A percentile compares a stretch with the other conserved stretches of the same genome.
Evolutionary conservation across 305 asterid genomes (phyloP).

Genomic region (Coffea humblotiana): DNA sequence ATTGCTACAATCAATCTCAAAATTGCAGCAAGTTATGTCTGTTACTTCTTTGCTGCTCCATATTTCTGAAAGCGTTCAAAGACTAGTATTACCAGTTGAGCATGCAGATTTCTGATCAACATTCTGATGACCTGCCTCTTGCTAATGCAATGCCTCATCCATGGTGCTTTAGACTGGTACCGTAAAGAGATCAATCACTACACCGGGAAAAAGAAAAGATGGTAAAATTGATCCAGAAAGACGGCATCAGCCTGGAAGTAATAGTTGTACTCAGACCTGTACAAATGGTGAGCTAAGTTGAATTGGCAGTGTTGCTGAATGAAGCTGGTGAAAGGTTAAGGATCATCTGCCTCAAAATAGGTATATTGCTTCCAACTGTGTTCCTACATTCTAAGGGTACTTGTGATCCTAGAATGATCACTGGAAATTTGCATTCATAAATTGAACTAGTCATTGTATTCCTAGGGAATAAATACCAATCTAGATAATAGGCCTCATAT

Average conservation of each 20-base stretch:
- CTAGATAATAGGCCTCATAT: no score
- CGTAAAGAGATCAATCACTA: background rate
- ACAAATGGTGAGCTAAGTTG: background rate
- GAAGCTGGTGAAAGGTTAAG: background rate
- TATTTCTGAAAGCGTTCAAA: background rate
- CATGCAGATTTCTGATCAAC: background rate
- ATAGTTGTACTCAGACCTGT: background rate
- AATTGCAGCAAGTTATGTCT: background rate
- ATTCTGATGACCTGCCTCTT: background rate
- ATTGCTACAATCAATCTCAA: background rate
- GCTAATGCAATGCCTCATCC: background rate
- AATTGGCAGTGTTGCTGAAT: background rate
- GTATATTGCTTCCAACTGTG: background rate
- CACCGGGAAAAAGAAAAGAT: background rate
- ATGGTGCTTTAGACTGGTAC: background rate
- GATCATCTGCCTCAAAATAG: background rate
- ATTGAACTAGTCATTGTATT: background rate
- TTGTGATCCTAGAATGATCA: background rate
- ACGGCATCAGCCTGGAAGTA: background rate
- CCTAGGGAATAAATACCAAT: no score
- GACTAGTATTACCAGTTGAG: background rate
- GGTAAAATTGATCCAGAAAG: background rate
- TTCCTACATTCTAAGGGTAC: background rate
- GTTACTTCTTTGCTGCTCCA: background rate
- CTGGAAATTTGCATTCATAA: no score